Conservation (phyloP, 2,329 filamentous ascomycete species). For the Cytospora leucostoma region DNA sequence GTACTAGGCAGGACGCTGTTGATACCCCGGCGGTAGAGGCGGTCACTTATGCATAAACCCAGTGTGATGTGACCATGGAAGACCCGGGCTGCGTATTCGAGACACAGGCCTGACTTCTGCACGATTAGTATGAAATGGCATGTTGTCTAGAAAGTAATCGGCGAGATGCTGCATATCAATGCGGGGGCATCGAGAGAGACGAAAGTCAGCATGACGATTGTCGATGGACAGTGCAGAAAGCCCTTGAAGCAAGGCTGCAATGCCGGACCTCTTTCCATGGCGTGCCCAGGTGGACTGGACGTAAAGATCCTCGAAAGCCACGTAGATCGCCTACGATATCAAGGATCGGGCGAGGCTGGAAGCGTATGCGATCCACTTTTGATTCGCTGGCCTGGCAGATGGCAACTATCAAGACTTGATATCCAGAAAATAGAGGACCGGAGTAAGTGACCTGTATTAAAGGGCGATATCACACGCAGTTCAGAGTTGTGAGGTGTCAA, state of each 20-base stretch:
- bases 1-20: not conserved
- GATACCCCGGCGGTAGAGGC: slow-evolving; percentile 4
- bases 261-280: not conserved
- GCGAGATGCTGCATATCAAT: slow-evolving; percentile 16
- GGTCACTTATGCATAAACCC: slow-evolving; percentile 11
- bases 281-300: not conserved
- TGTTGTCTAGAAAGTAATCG: slow-evolving; percentile 5
- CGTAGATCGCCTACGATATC: not conserved
- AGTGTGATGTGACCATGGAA: slow-evolving; percentile 17
- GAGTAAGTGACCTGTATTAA: not conserved
- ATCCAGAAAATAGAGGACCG: not conserved
- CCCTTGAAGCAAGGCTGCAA: not conserved
- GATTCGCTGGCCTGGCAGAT: not conserved
- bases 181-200: slow-evolving; percentile 7
- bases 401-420: not conserved
- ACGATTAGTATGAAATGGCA: slow-evolving; percentile 3
- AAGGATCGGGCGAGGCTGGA: not conserved
- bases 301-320: not conserved
- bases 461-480: not conserved
- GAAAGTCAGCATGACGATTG: not conserved
- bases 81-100: slow-evolving; percentile 5
- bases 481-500: not conserved
- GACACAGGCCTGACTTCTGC: slow-evolving; percentile 8
- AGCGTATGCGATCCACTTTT: not conserved
- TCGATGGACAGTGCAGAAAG: not conserved